A percentile compares a stretch with the other conserved stretches of the same genome.
Evolutionary conservation across 108 stramenopile species (phyloP).

Genomic region (Schizochytrium sp.): DNA sequence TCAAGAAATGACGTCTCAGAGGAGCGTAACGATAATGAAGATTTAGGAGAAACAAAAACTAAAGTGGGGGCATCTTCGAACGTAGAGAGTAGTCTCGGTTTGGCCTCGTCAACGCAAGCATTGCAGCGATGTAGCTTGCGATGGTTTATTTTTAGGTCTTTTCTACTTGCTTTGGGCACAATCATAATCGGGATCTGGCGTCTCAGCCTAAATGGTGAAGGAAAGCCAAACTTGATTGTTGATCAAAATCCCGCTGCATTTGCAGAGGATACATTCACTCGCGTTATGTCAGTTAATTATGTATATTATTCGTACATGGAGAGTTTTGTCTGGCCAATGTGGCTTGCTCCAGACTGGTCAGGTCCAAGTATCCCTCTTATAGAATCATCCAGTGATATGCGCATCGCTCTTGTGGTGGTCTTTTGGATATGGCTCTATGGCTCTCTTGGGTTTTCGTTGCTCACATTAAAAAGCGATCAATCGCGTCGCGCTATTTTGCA

Average conservation of each 20-base stretch:
- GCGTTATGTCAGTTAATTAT: constrained; percentile 29
- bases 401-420: background rate
- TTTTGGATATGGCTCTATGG: constrained; percentile 54
- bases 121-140: background rate
- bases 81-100: background rate
- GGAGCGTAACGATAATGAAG: no score
- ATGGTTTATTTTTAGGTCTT: background rate
- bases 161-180: background rate
- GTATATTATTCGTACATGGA: constrained; percentile 47
- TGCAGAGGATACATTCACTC: constrained; percentile 11
- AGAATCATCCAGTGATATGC: background rate
- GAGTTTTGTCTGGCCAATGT: constrained; percentile 5
- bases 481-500: background rate
- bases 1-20: no score
- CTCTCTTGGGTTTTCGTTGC: background rate
- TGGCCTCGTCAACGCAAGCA: background rate
- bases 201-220: constrained; percentile 18
- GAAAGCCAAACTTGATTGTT: background rate
- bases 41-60: no score
- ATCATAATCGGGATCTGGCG: constrained; percentile 10
- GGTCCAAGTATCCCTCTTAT: constrained; percentile 23
- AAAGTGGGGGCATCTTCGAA: background rate
- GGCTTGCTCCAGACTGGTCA: constrained; percentile 45
- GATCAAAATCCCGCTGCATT: constrained; percentile 45
- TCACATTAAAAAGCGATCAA: background rate